Evolutionary conservation across 2,329 filamentous ascomycete genomes (phyloP), one percentile per base, ranked within the genome.

Genomic region (Sclerotinia subarctica): DNA sequence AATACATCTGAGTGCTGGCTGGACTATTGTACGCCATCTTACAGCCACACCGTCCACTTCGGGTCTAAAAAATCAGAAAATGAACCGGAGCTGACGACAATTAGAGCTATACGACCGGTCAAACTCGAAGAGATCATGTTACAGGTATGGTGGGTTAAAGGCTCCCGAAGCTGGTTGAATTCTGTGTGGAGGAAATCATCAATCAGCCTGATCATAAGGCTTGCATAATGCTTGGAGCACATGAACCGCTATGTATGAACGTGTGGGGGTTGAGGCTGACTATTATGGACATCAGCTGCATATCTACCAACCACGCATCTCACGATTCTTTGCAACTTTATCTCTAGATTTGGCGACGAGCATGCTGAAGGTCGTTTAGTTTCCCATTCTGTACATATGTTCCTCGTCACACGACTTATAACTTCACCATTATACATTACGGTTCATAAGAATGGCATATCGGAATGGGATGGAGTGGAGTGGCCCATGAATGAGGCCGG

Each of bases 11-110:
- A 51, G 46, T 64, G 42, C 65, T 53, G 67, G 42, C 65, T 53
- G 62, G 67, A 68, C 68, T 68, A 69, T 68, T 66, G 68, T 38
- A 54, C 64, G 54, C 64, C 64, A 69, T 62, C 7, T 46, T 66
- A 60, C 32, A 63, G 69, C 60, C 54, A 44, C 47, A 17, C 44
- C 64, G 32, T 54, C 66, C 47, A 65, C n/a, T 66, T 63, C 29
- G 51, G 32, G 51, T 11, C 38, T 32, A 29, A 29, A 29, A 46
- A 38, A 42, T 56, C 35, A 66, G 32, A 52, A 15, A 35, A 49
- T 49, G 29, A 19, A 49, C 29, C 44, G 58, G 11, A 10, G 35
- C 24, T 24, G 24, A 21, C 44, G 58, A 49, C n/a, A n/a, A 24
- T 35, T 38, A 21, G 24, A 38, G 6, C 13, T 35, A 8, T 62